Percentiles rank a stretch among this genome's conserved stretches.
phyloP scores from a whole-genome alignment of 768 basidiomycete species.

The Exsudoporus frostii region DNA sequence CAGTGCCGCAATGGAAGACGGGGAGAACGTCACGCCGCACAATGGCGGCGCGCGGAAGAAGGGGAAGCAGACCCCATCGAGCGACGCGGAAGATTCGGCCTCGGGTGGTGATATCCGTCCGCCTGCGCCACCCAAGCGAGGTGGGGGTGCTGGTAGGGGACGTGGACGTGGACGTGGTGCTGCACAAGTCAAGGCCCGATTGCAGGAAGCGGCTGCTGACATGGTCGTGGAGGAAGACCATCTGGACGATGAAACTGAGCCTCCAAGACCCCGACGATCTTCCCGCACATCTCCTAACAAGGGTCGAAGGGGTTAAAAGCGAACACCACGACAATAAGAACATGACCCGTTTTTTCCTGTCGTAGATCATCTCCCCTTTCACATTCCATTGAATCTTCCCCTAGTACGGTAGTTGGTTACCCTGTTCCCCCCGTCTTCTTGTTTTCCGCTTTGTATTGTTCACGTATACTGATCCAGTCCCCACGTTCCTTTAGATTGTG shows the following conservation, averaged over 20 bases:
- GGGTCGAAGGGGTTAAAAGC: constrained; percentile 17
- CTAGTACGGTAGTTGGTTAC: constrained; percentile 13
- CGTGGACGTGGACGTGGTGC: constrained; percentile 22
- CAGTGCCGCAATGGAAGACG: constrained; percentile 27
- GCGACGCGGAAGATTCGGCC: constrained; percentile 18
- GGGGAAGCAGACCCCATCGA: constrained; percentile 13
- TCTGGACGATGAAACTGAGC: constrained; percentile 22
- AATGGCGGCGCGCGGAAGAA: constrained; percentile 23
- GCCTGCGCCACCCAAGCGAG: constrained; percentile 12
- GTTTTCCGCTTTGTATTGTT: constrained; percentile 16
- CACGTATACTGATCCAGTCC: constrained; percentile 1
- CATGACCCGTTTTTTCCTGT: constrained; percentile 1
- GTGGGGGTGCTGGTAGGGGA: constrained; percentile 18
- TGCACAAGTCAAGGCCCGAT: constrained; percentile 13
- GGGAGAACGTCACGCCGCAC: constrained; percentile 6
- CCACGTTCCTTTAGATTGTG: constrained; percentile 12
- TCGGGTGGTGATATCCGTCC: constrained; percentile 6
- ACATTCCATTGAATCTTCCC: constrained; percentile 1
- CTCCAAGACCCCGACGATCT: constrained; percentile 33
- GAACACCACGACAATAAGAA: background rate
- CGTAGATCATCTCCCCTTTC: background rate
- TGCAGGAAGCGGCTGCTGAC: constrained; percentile 25
- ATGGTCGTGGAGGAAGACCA: constrained; percentile 32
- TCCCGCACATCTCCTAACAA: constrained; percentile 35
- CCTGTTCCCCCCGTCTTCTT: background rate